phyloP scores from a whole-genome alignment of 2,329 filamentous ascomycete genomes.

The Ramularia endophylla region DNA sequence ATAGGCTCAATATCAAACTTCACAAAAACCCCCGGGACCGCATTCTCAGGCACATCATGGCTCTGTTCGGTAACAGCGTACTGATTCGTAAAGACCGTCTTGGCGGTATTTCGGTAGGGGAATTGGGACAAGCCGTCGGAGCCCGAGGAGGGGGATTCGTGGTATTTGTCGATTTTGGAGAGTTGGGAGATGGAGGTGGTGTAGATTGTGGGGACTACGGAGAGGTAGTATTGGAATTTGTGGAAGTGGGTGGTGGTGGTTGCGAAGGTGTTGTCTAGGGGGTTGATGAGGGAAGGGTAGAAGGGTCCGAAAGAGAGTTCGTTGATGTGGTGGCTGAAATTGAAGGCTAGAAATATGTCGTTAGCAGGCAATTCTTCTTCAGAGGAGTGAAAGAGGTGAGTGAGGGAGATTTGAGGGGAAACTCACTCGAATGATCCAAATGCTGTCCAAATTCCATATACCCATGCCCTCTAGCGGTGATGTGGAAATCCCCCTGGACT shows the following conservation, averaged over 20 bases:
- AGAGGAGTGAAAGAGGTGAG: slow-evolving; percentile 5
- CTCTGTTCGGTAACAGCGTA: slow-evolving; percentile 94
- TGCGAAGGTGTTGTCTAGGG: slow-evolving; percentile 85
- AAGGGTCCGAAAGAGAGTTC: slow-evolving; percentile 97
- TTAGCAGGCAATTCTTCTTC: too few species aligned
- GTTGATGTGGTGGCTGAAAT: slow-evolving; percentile 95
- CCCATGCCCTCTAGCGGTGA: slow-evolving; percentile 92
- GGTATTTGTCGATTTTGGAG: slow-evolving; percentile 29
- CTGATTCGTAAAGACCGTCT: slow-evolving; percentile 85
- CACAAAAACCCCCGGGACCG: slow-evolving; percentile 87
- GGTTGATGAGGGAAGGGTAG: slow-evolving; percentile 89
- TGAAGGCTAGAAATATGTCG: too few species aligned
- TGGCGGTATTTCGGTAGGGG: slow-evolving; percentile 35
- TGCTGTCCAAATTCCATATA: slow-evolving; percentile 77
- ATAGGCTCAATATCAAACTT: slow-evolving; percentile 99
- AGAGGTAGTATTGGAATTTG: slow-evolving; percentile 98
- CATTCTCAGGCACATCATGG: slow-evolving; percentile 59
- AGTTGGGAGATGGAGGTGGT: slow-evolving; percentile 45
- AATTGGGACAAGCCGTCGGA: slow-evolving; percentile 30
- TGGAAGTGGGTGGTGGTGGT: slow-evolving; percentile 72
- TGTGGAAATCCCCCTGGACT: slow-evolving; percentile 97
- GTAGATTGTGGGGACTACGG: slow-evolving; percentile 90
- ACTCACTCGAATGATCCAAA: slow-evolving; percentile 72
- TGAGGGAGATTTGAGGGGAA: too few species aligned
- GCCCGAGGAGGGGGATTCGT: slow-evolving; percentile 38